Evolutionary conservation across 208 protist genomes (phyloP).

Genomic region (Crithidia expoeki): DNA sequence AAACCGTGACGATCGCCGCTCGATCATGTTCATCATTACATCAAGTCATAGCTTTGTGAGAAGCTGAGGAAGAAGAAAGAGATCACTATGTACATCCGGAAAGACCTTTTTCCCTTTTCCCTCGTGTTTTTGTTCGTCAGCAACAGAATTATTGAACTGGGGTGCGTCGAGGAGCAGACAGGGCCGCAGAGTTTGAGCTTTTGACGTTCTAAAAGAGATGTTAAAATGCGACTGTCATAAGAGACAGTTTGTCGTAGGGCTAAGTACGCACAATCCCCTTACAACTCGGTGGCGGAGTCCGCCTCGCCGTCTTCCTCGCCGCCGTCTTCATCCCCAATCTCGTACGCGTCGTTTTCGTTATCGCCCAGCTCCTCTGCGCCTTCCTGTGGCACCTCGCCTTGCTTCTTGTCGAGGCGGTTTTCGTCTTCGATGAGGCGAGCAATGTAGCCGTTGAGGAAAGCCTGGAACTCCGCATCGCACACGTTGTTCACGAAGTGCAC

Average conservation of each 20-base stretch:
- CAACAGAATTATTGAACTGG: too few species aligned
- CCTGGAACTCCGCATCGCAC: conserved; percentile 49
- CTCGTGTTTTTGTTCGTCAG: too few species aligned
- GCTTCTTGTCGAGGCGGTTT: conserved; percentile 50
- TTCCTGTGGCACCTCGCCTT: conserved; percentile 8
- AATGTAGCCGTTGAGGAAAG: conserved; percentile 49
- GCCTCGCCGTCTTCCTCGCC: conserved; percentile 5
- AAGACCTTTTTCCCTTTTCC: too few species aligned
- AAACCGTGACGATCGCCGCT: neutral
- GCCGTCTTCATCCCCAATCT: conserved; percentile 9
- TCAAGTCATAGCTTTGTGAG: neutral
- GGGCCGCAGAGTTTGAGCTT: too few species aligned
- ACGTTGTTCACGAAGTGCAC: conserved; percentile 64
- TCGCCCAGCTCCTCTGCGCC: conserved; percentile 20
- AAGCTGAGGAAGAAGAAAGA: neutral
- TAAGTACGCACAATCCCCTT: neutral
- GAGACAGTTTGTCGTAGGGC: too few species aligned
- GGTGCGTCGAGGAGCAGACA: too few species aligned
- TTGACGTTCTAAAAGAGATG: too few species aligned
- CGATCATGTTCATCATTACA: neutral
- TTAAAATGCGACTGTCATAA: too few species aligned
- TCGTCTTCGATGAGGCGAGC: conserved; percentile 62
- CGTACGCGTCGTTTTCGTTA: conserved; percentile 15
- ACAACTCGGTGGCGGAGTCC: conserved; percentile 8
- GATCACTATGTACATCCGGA: too few species aligned